phyloP scores from a whole-genome alignment of 768 basidiomycete species.

The Sporobolomyces roseus region DNA sequence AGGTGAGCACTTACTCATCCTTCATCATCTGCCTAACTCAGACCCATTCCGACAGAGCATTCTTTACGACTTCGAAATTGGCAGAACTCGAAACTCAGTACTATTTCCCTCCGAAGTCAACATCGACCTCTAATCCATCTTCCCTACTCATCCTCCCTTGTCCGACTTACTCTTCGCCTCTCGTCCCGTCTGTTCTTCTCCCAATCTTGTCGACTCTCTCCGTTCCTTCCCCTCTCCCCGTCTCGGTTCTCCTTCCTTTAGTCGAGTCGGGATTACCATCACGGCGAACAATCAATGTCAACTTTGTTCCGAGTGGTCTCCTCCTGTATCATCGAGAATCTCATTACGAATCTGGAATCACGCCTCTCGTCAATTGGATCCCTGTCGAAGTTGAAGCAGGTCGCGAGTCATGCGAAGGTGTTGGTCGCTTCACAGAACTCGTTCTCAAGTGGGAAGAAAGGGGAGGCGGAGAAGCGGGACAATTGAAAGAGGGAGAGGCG shows the following conservation, averaged over 20 bases:
- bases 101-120: neutral
- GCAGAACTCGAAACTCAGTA: constrained; percentile 29
- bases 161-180: no score
- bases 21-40: neutral
- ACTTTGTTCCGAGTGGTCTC: constrained; percentile 11
- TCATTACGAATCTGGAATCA: constrained; percentile 33
- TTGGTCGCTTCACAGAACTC: constrained; percentile 10
- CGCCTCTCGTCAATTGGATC: constrained; percentile 33
- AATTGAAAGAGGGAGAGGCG: neutral
- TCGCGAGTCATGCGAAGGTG: neutral
- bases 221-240: neutral
- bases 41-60: constrained; percentile 10
- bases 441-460: constrained; percentile 16
- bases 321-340: constrained; percentile 27
- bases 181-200: no score
- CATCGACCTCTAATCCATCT: no score
- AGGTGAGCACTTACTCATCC: constrained; percentile 10
- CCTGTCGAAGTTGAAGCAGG: constrained; percentile 4
- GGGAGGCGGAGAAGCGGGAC: neutral
- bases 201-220: no score
- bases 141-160: neutral
- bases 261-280: neutral
- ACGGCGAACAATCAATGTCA: neutral
- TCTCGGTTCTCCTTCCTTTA: constrained; percentile 23
- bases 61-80: constrained; percentile 38